Evolutionary conservation across 176 grass and related monocot genomes (phyloP).

Genomic region (Lolium rigidum): DNA sequence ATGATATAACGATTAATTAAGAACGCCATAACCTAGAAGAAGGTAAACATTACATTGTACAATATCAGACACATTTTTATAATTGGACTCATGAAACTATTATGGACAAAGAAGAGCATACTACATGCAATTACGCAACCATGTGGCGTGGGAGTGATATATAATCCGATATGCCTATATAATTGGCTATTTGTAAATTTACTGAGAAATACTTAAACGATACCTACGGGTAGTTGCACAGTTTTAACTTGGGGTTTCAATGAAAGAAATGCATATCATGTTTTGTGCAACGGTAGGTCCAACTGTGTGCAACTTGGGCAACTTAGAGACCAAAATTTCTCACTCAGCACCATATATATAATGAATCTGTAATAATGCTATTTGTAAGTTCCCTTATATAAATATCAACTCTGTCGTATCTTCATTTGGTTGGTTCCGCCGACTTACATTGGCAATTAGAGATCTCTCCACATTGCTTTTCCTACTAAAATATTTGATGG

Average conservation of each 20-base stretch:
- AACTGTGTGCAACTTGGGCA: too few relatives aligned
- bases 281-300: too few relatives aligned
- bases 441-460: slow-evolving; percentile 8
- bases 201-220: too few relatives aligned
- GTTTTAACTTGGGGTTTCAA: too few relatives aligned
- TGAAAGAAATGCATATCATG: too few relatives aligned
- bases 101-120: not conserved
- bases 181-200: too few relatives aligned
- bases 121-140: not conserved
- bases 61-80: not conserved
- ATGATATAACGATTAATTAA: not conserved
- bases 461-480: not conserved
- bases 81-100: slow-evolving; percentile 14
- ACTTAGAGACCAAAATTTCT: too few relatives aligned
- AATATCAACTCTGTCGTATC: not conserved
- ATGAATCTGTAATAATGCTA: not conserved
- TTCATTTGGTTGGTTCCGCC: not conserved
- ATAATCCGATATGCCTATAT: not conserved
- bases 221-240: too few relatives aligned
- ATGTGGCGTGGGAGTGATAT: not conserved
- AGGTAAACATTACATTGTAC: not conserved
- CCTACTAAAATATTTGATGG: slow-evolving; percentile 1
- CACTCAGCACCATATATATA: not conserved
- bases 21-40: not conserved
- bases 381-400: not conserved